Evolutionary conservation across 106 monocot species (phyloP).

Genomic region (Phalaenopsis aphrodite): DNA sequence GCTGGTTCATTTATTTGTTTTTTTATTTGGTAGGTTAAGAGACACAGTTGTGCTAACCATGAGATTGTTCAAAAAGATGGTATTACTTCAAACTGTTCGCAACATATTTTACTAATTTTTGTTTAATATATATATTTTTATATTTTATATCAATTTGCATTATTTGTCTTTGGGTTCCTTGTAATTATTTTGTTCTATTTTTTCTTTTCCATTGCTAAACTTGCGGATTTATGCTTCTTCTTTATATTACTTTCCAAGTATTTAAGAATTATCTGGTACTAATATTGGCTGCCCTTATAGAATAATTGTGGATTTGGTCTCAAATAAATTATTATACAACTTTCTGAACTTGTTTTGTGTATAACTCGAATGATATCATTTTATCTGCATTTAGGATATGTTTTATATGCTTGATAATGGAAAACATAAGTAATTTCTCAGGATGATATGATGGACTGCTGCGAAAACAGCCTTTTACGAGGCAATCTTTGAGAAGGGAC

Average conservation of each 20-base stretch:
- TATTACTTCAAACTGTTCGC: conserved; percentile 5
- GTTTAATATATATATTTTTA: neutral
- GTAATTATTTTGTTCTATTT: neutral
- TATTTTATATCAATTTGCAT: neutral
- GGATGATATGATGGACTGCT: no score
- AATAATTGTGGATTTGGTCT: no score
- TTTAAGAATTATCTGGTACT: no score
- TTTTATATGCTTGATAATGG: no score
- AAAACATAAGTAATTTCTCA: no score
- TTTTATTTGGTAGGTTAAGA: conserved; percentile 17
- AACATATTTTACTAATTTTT: neutral
- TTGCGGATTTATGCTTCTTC: neutral
- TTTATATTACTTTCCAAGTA: neutral
- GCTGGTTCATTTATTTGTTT: neutral
- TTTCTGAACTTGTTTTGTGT: no score
- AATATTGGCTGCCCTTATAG: no score
- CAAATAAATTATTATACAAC: no score
- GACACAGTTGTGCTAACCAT: conserved; percentile 26
- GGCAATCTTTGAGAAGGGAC: no score
- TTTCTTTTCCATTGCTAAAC: neutral
- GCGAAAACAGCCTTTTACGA: no score
- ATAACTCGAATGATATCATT: no score
- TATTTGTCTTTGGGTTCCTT: neutral
- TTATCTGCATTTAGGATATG: no score
- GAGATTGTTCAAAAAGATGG: conserved; percentile 31